phyloP scores from a whole-genome alignment of 495 filamentous ascomycete species.

The Daldinia grandis region DNA sequence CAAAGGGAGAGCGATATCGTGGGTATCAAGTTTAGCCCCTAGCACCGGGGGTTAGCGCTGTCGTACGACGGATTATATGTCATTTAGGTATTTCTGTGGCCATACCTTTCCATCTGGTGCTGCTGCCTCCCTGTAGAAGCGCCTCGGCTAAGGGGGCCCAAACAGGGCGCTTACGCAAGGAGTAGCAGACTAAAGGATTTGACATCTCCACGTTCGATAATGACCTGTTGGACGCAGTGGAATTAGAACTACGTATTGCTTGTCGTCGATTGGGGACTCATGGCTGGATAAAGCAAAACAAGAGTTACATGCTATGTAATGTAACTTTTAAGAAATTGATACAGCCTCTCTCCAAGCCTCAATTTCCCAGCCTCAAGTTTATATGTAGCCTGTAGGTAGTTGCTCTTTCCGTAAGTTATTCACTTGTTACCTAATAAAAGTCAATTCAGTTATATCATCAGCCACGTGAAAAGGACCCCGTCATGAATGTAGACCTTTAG shows the following conservation, averaged over 20 bases:
- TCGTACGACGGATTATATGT: not conserved
- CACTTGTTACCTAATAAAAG: not conserved
- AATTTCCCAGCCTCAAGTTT: not conserved
- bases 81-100: not conserved
- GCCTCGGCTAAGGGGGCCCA: slow-evolving; percentile 58
- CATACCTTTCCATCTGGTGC: slow-evolving; percentile 60
- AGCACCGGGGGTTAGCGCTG: slow-evolving; percentile 12
- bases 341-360: not conserved
- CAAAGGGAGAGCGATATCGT: slow-evolving; percentile 63
- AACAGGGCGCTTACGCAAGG: slow-evolving; percentile 60
- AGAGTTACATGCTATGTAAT: too few relatives aligned
- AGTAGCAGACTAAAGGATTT: slow-evolving; percentile 59
- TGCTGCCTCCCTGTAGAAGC: slow-evolving; percentile 49
- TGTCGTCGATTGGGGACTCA: not conserved
- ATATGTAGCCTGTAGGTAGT: not conserved
- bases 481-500: not conserved
- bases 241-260: not conserved
- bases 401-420: not conserved
- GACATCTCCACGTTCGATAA: slow-evolving; percentile 20
- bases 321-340: not conserved
- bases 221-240: not conserved
- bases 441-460: not conserved
- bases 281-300: not conserved
- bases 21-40: slow-evolving; percentile 61
- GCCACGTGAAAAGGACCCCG: not conserved